Percentiles rank a stretch among this genome's conserved stretches.
These are phyloP conservation scores for Amanita inopinata DNA, from an alignment of 768 basidiomycete genomes.

Conservation along the genomic window DNA sequence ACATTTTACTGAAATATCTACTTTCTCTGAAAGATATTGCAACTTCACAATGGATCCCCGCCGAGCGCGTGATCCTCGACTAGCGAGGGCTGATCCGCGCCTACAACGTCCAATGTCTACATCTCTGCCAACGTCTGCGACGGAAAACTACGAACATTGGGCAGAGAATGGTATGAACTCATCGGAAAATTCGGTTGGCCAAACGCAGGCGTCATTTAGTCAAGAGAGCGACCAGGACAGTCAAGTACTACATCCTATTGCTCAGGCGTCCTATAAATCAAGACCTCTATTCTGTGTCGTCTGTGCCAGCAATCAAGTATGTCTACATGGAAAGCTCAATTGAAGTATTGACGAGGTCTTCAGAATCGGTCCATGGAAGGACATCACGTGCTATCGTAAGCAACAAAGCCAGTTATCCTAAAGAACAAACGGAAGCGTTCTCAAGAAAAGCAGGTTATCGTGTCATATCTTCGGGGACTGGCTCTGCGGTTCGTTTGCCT, in stretches of 20 bases:
- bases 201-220: not conserved
- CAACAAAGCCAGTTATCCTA: slow-evolving; percentile 12
- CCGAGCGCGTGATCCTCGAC: slow-evolving; percentile 13
- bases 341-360: too few relatives aligned
- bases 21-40: not conserved
- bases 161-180: slow-evolving; percentile 17
- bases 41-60: slow-evolving; percentile 2
- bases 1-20: too few relatives aligned
- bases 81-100: slow-evolving; percentile 62
- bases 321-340: too few relatives aligned
- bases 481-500: slow-evolving; percentile 92
- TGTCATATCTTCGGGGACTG: slow-evolving; percentile 92
- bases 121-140: slow-evolving; percentile 29
- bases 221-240: slow-evolving; percentile 2
- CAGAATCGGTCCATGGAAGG: slow-evolving; percentile 99
- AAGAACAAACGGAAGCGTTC: slow-evolving; percentile 11
- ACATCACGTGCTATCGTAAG: slow-evolving; percentile 82
- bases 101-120: slow-evolving; percentile 38
- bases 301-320: slow-evolving; percentile 96
- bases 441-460: slow-evolving; percentile 80
- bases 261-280: slow-evolving; percentile 36
- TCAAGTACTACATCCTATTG: not conserved
- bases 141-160: slow-evolving; percentile 16
- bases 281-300: slow-evolving; percentile 93
- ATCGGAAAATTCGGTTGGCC: not conserved